A percentile compares a stretch with the other conserved stretches of the same genome.
phyloP scores from a whole-genome alignment of 1,284 basidiomycete species.

The Cryptococcus depauperatus region DNA sequence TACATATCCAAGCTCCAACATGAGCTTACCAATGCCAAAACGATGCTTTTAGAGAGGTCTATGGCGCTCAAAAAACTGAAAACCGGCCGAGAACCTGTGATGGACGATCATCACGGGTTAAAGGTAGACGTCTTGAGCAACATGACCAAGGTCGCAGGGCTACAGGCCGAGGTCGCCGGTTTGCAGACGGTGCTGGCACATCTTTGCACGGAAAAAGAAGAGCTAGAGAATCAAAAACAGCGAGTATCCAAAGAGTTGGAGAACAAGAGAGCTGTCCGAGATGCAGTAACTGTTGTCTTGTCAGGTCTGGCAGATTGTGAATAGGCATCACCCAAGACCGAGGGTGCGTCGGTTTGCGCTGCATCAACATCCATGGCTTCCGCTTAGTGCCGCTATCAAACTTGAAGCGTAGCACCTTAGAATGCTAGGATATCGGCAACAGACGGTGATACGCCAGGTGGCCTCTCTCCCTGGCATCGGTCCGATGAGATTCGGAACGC shows the following conservation, averaged over 20 bases:
- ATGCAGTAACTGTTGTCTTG: constrained; percentile 2
- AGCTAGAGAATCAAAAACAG: constrained; percentile 19
- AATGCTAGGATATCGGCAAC: too few relatives aligned
- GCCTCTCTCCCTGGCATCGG: too few relatives aligned
- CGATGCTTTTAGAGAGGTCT: constrained; percentile 18
- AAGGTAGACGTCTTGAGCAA: constrained; percentile 13
- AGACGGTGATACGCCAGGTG: too few relatives aligned
- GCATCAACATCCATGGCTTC: too few relatives aligned
- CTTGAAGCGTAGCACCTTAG: too few relatives aligned
- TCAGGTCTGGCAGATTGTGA: neutral
- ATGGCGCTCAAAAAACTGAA: constrained; percentile 13
- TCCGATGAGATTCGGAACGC: too few relatives aligned
- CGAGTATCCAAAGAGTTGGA: constrained; percentile 26
- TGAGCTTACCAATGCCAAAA: constrained; percentile 22
- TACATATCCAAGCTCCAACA: constrained; percentile 22
- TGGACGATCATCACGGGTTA: neutral
- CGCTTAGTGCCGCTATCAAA: too few relatives aligned
- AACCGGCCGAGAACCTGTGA: neutral
- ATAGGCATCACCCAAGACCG: too few relatives aligned
- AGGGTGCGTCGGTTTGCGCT: too few relatives aligned
- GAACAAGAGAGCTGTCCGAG: constrained; percentile 14
- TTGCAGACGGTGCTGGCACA: constrained; percentile 25
- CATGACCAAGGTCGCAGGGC: constrained; percentile 1
- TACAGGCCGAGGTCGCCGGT: constrained; percentile 23
- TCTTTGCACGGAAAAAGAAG: constrained; percentile 25